Base-by-base conservation (phyloP, 2,329 filamentous ascomycete genomes). In the Neoascochyta sp. region DNA sequence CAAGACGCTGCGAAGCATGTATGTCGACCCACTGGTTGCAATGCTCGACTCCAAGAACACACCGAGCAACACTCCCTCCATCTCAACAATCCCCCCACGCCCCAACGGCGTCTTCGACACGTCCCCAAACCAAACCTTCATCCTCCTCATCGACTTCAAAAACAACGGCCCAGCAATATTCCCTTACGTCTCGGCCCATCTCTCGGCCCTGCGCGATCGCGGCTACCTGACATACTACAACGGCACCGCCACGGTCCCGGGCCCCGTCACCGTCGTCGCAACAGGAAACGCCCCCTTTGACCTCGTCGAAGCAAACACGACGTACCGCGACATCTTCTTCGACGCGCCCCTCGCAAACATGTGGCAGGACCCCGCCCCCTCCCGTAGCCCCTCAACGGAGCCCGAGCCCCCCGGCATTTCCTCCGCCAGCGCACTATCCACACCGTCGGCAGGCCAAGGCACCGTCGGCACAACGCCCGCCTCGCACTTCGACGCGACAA, bases 241-340 rank as follows among this genome's bases (percentile, higher is more conserved):
- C 45, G 73, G 71, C 16, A 54, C 45, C 5, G 47, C 64, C 2
- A 39, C 62, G 7, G 43, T 65, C 12, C 22, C 32, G 3, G 64
- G 72, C 1, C 68, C 73, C 0, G 54, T 76, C 25, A 76, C 72
- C 1, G 61, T 75, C 5, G 71, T 76, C 9, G 72, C 67, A 22
- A 74, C 73, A 0, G 73, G 73, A 4, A 69, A 75, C 38, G 66
- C 72, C 0, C 72, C 72, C 0, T 74, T 67, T 44, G 62, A 71
- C 23, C 52, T 68, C 19, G 48, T 75, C 18, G 60, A 57, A 1
- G 60, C 65, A 13, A 72, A 72, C 46, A 40, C 59, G 5, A 68
- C 65, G 1, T 69, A 73, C 47, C 65, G 71, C 15, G 71, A 76
- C 42, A 68, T 76, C 35, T 76, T 76, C 61, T 75, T 73, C 52